Evolutionary conservation across 2,329 filamentous ascomycete genomes (phyloP), one percentile per base, ranked within the genome.

Genomic region (Cyphellophora europaea): DNA sequence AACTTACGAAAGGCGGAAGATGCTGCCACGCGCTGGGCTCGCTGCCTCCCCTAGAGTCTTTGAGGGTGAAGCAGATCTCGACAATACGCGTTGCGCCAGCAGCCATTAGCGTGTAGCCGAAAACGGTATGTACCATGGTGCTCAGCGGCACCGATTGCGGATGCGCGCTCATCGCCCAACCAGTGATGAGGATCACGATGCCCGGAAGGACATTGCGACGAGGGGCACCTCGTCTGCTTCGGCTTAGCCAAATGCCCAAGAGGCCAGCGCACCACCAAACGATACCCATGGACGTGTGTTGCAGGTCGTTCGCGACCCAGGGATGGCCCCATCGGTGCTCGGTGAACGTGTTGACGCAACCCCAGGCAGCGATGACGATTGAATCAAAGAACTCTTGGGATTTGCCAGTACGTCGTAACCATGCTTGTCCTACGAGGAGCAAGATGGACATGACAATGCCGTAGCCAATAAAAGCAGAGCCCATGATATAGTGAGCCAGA

Each of bases 271-370:
- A 83, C 89, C 89, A 98, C 91, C 91, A 98, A 33, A 98, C 78
- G 43, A 98, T 77, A n/a, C 91, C 91, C 89, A 98, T 96, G n/a
- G 83, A 85, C 0, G 91, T 98, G 59, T 98, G 91, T 58, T 98
- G 89, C 63, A 94, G 77, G 58, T 98, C 91, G 53, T 95, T 96
- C 59, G 75, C 77, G 34, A 82, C 86, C 91, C 91, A 98, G 1
- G 75, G 72, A 1, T 70, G 70, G 36, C 91, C 91, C 91, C 91
- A 98, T 34, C 82, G 77, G 56, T 98, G 91, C 60, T 96, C 91
- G 12, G 91, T 98, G 50, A 98, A 96, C 6, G 91, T 96, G 60
- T 96, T 98, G 61, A 98, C 80, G 54, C 86, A 93, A 19, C 89
- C 91, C 91, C 91, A 98, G 1, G 82, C 79, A 1, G 88, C 84